Evolutionary conservation across 2,329 filamentous ascomycete genomes (phyloP).

Genomic region (Botrytis pseudocinerea): DNA sequence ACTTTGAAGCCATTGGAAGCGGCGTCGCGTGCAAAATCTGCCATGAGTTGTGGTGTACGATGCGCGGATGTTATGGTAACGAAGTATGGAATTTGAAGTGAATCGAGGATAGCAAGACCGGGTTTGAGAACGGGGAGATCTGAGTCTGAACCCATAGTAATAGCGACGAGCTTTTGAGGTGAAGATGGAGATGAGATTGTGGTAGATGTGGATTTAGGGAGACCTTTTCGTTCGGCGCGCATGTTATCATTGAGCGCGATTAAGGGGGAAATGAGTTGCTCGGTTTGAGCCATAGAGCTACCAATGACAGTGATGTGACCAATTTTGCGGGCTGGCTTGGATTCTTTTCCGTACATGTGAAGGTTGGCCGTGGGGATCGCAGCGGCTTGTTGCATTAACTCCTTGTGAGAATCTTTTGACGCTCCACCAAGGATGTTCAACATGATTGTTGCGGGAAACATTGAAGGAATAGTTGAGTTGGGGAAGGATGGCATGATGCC

Average conservation of each 20-base stretch:
- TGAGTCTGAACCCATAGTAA: constrained; percentile 78
- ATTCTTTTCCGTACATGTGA: constrained; percentile 90
- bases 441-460: constrained; percentile 61
- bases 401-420: constrained; percentile 61
- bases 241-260: constrained; percentile 64
- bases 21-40: constrained; percentile 54
- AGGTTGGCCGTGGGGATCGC: constrained; percentile 61
- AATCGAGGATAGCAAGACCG: constrained; percentile 47
- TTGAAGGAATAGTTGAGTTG: constrained; percentile 42
- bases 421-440: constrained; percentile 76
- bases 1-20: constrained; percentile 36
- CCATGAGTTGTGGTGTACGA: constrained; percentile 71
- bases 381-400: constrained; percentile 54
- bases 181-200: constrained; percentile 30
- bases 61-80: constrained; percentile 79
- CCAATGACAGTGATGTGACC: constrained; percentile 86
- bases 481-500: constrained; percentile 46
- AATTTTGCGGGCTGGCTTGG: constrained; percentile 89
- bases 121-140: constrained; percentile 76
- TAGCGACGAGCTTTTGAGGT: constrained; percentile 61
- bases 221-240: constrained; percentile 51
- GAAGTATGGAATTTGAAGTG: constrained; percentile 72
- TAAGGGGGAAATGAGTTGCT: constrained; percentile 67
- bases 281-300: constrained; percentile 64
- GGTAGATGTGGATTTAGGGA: constrained; percentile 45